Conservation (phyloP, 140 eudicot genomes). For the Anethum foeniculum region DNA sequence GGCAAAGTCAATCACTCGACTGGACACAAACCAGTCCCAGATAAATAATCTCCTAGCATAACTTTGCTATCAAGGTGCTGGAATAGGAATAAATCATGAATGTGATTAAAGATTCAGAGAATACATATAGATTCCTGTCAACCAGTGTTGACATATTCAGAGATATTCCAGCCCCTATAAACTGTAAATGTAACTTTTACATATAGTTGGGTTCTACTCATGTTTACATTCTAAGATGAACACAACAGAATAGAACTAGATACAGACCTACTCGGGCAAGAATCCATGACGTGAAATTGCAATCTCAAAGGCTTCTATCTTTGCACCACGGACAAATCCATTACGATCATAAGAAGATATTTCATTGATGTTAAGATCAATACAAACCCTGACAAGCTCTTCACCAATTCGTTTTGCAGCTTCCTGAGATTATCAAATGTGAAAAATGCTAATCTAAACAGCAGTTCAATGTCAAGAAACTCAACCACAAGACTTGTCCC, state of each 20-base stretch:
- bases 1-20: conserved; percentile 36
- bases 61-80: background rate
- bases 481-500: background rate
- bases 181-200: background rate
- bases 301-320: conserved; percentile 81
- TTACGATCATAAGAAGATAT: conserved; percentile 68
- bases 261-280: conserved; percentile 31
- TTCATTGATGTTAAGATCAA: conserved; percentile 57
- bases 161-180: background rate
- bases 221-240: background rate
- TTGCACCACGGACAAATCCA: conserved; percentile 65
- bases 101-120: background rate
- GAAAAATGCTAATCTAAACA: background rate
- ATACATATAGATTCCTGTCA: background rate
- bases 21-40: background rate
- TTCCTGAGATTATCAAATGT: conserved; percentile 37
- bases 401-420: conserved; percentile 85
- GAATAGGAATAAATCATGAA: background rate
- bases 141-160: background rate
- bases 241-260: background rate
- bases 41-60: background rate
- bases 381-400: conserved; percentile 75
- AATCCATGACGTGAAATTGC: conserved; percentile 74
- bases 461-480: background rate
- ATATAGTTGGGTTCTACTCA: background rate